Percentiles rank a stretch among this genome's conserved stretches.
Evolutionary conservation across 148 eudicot species (phyloP).

Genomic region (Heliosperma pusillum): DNA sequence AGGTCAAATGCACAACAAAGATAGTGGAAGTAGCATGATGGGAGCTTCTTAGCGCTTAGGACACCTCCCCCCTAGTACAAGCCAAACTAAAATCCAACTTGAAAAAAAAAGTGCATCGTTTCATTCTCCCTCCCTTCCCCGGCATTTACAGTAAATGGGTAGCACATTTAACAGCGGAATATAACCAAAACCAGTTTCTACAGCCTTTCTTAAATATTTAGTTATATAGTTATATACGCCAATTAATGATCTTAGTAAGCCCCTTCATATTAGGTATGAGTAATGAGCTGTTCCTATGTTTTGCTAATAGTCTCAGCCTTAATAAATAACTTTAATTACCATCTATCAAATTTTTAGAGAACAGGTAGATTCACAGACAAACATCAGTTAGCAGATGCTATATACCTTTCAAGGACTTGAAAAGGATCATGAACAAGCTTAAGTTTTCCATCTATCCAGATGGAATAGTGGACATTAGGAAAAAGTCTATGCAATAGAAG

Average conservation of each 20-base stretch:
- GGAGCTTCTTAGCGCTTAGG: no score
- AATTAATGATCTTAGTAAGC: background rate
- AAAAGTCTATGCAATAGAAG: conserved; percentile 84
- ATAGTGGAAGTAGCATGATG: no score
- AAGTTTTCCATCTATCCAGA: conserved; percentile 95
- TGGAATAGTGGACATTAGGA: conserved; percentile 69
- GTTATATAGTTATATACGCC: background rate
- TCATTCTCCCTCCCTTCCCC: no score
- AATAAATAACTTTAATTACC: background rate
- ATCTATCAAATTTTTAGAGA: background rate
- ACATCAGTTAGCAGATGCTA: conserved; percentile 5
- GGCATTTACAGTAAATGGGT: background rate
- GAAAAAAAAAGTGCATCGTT: no score
- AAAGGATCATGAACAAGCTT: conserved; percentile 84
- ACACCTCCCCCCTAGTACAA: no score
- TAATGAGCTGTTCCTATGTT: no score
- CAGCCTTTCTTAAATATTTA: background rate
- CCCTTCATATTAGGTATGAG: background rate
- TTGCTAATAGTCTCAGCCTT: no score
- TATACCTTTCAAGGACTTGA: conserved; percentile 79
- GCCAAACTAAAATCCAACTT: no score
- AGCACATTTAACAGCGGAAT: background rate
- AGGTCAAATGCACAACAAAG: no score
- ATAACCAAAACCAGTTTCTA: background rate
- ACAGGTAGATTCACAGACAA: conserved; percentile 4